Evolutionary conservation across 2,329 filamentous ascomycete species (phyloP).

Genomic region (Talaromyces rugulosus): DNA sequence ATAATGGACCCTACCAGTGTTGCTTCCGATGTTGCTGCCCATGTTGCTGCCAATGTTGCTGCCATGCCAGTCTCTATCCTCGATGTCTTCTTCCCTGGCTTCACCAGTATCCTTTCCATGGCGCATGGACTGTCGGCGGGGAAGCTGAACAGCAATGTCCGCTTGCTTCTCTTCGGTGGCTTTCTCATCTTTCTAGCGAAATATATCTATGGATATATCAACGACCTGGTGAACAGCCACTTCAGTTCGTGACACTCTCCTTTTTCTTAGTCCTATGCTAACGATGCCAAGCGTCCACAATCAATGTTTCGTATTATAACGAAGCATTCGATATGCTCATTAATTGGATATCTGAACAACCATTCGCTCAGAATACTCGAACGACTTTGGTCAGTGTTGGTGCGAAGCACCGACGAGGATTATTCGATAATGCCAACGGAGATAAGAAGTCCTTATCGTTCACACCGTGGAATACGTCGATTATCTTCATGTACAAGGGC

Average conservation of each 20-base stretch:
- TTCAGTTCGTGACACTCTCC: neutral
- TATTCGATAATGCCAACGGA: neutral
- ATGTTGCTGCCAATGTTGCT: no score
- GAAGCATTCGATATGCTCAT: neutral
- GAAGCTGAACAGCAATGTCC: neutral
- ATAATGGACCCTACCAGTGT: neutral
- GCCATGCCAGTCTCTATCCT: conserved; percentile 15
- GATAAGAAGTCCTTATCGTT: neutral
- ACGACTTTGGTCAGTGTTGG: neutral
- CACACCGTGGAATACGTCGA: neutral
- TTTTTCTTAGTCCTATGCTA: neutral
- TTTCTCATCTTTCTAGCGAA: neutral
- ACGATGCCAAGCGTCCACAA: neutral
- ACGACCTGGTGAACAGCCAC: neutral
- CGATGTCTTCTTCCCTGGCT: conserved; percentile 18
- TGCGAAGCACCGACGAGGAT: neutral
- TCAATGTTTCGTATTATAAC: neutral
- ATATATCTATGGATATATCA: neutral
- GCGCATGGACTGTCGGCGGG: conserved; percentile 8
- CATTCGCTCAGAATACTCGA: neutral
- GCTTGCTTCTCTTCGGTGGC: neutral
- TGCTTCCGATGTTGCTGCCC: no score
- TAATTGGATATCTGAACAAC: neutral
- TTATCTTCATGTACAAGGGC: neutral
- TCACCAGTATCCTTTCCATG: conserved; percentile 16